These are phyloP conservation scores for Xylaria digitata DNA, from an alignment of 2,329 filamentous ascomycete genomes.

Conservation along the genomic window DNA sequence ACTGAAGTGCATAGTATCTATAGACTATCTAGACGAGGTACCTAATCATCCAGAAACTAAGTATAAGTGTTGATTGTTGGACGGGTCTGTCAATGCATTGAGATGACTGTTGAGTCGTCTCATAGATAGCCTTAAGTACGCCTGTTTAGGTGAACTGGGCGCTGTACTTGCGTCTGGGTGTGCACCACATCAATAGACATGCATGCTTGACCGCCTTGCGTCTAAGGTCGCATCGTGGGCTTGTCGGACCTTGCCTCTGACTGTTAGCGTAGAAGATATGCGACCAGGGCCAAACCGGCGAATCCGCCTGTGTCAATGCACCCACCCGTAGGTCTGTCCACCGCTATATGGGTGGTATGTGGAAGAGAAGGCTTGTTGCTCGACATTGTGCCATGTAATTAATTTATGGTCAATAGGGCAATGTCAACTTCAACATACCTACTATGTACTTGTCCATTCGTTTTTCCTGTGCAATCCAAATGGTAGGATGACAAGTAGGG, in stretches of 20 bases:
- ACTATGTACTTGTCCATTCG: too few relatives aligned
- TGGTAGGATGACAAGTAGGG: too few relatives aligned
- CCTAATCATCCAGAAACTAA: too few relatives aligned
- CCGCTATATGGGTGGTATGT: not conserved
- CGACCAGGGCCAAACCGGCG: slow-evolving; percentile 6
- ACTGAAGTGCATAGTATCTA: too few relatives aligned
- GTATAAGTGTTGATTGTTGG: too few relatives aligned
- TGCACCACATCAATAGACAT: slow-evolving; percentile 29
- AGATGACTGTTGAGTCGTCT: too few relatives aligned
- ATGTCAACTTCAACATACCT: slow-evolving; percentile 2
- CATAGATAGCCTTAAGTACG: too few relatives aligned
- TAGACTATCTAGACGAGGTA: too few relatives aligned
- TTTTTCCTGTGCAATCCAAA: too few relatives aligned
- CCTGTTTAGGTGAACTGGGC: slow-evolving; percentile 10
- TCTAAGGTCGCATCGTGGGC: slow-evolving; percentile 27
- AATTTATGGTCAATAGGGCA: slow-evolving; percentile 1
- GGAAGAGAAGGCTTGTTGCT: not conserved
- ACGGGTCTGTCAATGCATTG: too few relatives aligned
- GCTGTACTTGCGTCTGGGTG: slow-evolving; percentile 15
- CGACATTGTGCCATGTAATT: slow-evolving; percentile 5
- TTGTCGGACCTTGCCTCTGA: slow-evolving; percentile 17
- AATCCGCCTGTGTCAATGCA: slow-evolving; percentile 9
- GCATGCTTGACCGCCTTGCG: slow-evolving; percentile 36
- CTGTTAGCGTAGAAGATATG: slow-evolving; percentile 10
- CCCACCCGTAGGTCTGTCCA: not conserved